phyloP scores from a whole-genome alignment of 140 eudicot genomes.

The Erigeron philadelphicus region DNA sequence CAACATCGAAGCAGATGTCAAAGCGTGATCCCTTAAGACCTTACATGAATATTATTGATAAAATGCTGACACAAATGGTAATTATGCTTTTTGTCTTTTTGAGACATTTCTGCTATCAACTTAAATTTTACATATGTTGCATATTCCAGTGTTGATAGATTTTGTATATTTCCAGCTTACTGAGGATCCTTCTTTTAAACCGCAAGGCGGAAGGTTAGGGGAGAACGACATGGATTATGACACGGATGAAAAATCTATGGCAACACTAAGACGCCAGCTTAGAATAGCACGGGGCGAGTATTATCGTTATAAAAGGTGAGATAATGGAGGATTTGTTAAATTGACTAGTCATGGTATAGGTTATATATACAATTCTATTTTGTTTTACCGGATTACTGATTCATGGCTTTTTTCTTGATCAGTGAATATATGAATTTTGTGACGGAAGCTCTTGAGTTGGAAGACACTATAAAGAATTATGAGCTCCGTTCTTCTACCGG shows the following conservation, averaged over 20 bases:
- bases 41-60: constrained; percentile 78
- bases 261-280: constrained; percentile 73
- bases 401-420: constrained; percentile 27
- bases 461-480: constrained; percentile 72
- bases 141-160: background rate
- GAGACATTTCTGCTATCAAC: background rate
- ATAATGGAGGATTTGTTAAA: background rate
- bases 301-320: constrained; percentile 74
- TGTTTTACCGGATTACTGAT: background rate
- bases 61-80: constrained; percentile 76
- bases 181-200: constrained; percentile 86
- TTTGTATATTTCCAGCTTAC: constrained; percentile 41
- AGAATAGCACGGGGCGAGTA: constrained; percentile 74
- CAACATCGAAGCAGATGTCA: constrained; percentile 94
- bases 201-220: constrained; percentile 92
- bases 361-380: constrained; percentile 2
- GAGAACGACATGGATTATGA: constrained; percentile 98
- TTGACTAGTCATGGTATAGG: background rate
- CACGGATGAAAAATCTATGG: constrained; percentile 78
- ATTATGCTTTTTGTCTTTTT: constrained; percentile 16
- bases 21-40: constrained; percentile 91
- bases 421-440: constrained; percentile 72
- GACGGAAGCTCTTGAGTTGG: constrained; percentile 72
- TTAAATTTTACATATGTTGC: background rate
- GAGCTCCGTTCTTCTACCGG: constrained; percentile 53